Base-by-base conservation (phyloP, 768 basidiomycete genomes). In the Lactarius psammicola region DNA sequence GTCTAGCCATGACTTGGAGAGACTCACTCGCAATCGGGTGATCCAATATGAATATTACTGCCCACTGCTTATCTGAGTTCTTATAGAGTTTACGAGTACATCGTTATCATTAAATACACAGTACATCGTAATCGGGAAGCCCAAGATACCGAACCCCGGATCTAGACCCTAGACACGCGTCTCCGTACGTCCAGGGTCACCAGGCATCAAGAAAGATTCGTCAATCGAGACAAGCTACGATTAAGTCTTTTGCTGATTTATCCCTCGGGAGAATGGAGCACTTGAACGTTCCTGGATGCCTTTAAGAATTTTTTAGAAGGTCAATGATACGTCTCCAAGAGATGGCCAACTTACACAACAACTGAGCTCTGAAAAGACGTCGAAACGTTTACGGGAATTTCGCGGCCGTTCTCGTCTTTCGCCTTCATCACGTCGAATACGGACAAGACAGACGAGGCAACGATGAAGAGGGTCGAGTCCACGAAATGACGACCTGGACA, bases 401-500 rank as follows among this genome's bases (percentile, higher is more conserved):
- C 68, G 26, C 36, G 3, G 31, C 59, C 62, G 13, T 67, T 28
- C 38, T 63, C 28, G 46, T 69, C 66, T 28, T 61, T 62, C 17
- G 68, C 66, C 42, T 69, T 69, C 17, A 53, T 30, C 3, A 69
- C n/a, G 18, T 58, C 34, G 36, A 69, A 69, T 6, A 62, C 44
- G 1, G 68, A 60, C 28, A 69, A 34, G 11, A 70, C 38, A 2
- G 69, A 56, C 38, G 36, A 68, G 0, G 58, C 40, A 20, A 67
- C 46, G 9, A 73, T 53, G 53, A 66, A 73, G 2, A 72, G 56
- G 3, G 60, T 68, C 23, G 63, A 44, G 17, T 73, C 72, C 0
- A 64, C 72, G n/a, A 72, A 46, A 28, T 70, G 65, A 26, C 69
- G 69, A 8, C 71, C 72, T 0, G 71, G 69, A 49, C 72, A 72